phyloP scores from a whole-genome alignment of 2,329 filamentous ascomycete genomes.

The Claviceps sp. region DNA sequence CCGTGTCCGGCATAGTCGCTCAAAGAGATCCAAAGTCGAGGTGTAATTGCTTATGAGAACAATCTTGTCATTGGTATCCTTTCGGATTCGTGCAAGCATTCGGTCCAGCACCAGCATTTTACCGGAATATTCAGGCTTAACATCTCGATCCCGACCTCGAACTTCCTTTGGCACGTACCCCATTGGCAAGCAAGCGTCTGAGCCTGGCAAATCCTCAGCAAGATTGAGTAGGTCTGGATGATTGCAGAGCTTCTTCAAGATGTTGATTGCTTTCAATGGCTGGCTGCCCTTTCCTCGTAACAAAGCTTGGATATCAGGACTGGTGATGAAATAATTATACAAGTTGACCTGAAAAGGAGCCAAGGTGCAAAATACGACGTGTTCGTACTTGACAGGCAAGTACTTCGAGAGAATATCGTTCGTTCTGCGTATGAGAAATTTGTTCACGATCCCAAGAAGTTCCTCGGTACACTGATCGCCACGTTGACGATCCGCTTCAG shows the following conservation, averaged over 20 bases:
- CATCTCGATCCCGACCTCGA: constrained; percentile 76
- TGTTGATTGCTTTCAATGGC: constrained; percentile 87
- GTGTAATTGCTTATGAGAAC: constrained; percentile 98
- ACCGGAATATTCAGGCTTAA: constrained; percentile 92
- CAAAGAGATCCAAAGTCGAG: constrained; percentile 87
- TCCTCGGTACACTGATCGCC: constrained; percentile 76
- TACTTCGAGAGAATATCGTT: constrained; percentile 99
- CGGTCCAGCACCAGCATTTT: constrained; percentile 98
- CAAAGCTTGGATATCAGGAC: constrained; percentile 83
- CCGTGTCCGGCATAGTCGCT: constrained; percentile 72
- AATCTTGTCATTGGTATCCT: constrained; percentile 97
- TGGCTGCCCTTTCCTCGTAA: constrained; percentile 90
- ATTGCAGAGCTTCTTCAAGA: constrained; percentile 97
- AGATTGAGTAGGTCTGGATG: constrained; percentile 87
- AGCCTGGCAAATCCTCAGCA: constrained; percentile 71
- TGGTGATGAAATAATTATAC: constrained; percentile 95
- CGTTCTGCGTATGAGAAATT: constrained; percentile 93
- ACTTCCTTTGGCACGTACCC: constrained; percentile 82
- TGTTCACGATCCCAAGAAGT: constrained; percentile 77
- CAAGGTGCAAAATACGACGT: constrained; percentile 94
- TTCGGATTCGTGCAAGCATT: constrained; percentile 89
- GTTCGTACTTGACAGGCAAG: constrained; percentile 94
- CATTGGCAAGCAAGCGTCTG: constrained; percentile 66
- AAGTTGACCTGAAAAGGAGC: constrained; percentile 84
- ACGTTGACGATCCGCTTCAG: constrained; percentile 65